Evolutionary conservation across 2,329 filamentous ascomycete genomes (phyloP).

Genomic region (Graphilbum sp.): DNA sequence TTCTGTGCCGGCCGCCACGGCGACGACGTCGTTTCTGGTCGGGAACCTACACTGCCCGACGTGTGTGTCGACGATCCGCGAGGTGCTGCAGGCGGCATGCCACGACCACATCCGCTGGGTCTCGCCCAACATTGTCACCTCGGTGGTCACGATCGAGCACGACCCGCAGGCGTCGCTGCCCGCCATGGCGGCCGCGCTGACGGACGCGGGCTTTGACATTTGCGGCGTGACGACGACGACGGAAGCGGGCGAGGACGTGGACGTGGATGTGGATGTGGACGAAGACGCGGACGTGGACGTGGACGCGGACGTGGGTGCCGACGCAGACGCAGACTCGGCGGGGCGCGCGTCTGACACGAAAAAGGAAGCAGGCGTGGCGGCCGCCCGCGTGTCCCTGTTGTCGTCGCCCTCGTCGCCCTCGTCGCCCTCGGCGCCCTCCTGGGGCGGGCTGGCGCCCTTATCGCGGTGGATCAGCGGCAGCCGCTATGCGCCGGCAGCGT

Average conservation of each 20-base stretch:
- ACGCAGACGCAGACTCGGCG: neutral
- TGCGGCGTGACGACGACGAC: slow-evolving; percentile 25
- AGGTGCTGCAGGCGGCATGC: slow-evolving; percentile 33
- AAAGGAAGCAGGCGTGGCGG: neutral
- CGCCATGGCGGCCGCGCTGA: slow-evolving; percentile 27
- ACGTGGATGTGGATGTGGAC: neutral
- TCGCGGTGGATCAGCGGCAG: slow-evolving; percentile 8
- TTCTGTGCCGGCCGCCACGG: slow-evolving; percentile 8
- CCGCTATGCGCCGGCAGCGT: neutral
- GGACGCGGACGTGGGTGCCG: neutral
- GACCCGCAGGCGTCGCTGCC: slow-evolving; percentile 26
- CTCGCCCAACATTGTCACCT: slow-evolving; percentile 55
- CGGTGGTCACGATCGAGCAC: slow-evolving; percentile 48
- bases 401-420: too few species aligned
- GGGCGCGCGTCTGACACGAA: neutral
- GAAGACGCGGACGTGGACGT: neutral
- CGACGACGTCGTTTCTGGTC: slow-evolving; percentile 47
- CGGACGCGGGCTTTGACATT: slow-evolving; percentile 42
- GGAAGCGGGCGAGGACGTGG: neutral
- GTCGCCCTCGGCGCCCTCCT: too few species aligned
- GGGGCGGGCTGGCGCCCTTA: slow-evolving; percentile 7
- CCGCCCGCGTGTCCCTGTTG: neutral
- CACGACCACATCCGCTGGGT: slow-evolving; percentile 35
- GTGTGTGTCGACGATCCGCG: slow-evolving; percentile 51
- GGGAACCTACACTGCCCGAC: slow-evolving; percentile 66